Evolutionary conservation across 2,329 filamentous ascomycete genomes (phyloP).

Genomic region (Parastagonospora avenae): DNA sequence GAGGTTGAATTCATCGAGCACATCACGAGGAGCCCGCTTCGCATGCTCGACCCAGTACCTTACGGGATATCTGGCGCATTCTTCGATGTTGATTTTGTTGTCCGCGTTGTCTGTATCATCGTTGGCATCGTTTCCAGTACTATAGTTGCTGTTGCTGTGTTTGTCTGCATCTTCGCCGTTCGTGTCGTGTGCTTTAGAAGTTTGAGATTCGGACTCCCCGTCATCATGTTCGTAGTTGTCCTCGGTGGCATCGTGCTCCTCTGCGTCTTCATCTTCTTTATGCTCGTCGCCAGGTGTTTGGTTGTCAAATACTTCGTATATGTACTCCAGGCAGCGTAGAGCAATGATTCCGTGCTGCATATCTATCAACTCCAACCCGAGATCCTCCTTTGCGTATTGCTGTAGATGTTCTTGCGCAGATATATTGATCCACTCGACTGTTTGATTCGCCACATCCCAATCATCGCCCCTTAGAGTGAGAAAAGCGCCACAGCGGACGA

Average conservation of each 20-base stretch:
- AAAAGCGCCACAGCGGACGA: slow-evolving; percentile 29
- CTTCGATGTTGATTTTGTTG: background rate
- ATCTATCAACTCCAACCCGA: slow-evolving; percentile 19
- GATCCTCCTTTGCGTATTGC: slow-evolving; percentile 22
- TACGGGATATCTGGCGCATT: slow-evolving; percentile 21
- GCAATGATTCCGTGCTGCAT: slow-evolving; percentile 33
- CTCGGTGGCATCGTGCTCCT: slow-evolving; percentile 3
- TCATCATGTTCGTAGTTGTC: background rate
- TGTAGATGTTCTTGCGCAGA: slow-evolving; percentile 26
- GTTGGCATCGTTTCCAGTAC: background rate
- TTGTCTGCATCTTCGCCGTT: slow-evolving; percentile 2
- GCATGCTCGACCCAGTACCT: slow-evolving; percentile 32
- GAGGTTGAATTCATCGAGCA: slow-evolving; percentile 26
- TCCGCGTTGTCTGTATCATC: background rate
- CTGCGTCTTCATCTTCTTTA: slow-evolving; percentile 2
- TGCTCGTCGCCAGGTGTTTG: slow-evolving; percentile 1
- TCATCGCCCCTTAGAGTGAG: slow-evolving; percentile 21
- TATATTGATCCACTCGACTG: slow-evolving; percentile 29
- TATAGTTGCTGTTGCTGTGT: background rate
- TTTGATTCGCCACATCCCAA: slow-evolving; percentile 21
- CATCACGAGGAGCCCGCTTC: slow-evolving; percentile 21
- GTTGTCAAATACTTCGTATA: slow-evolving; percentile 13
- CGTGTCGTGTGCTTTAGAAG: background rate
- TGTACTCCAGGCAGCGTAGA: slow-evolving; percentile 25
- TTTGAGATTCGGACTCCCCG: background rate